Evolutionary conservation across 331 rosid genomes (phyloP), one percentile per base, ranked within the genome.

Genomic region (Ulmus americana): DNA sequence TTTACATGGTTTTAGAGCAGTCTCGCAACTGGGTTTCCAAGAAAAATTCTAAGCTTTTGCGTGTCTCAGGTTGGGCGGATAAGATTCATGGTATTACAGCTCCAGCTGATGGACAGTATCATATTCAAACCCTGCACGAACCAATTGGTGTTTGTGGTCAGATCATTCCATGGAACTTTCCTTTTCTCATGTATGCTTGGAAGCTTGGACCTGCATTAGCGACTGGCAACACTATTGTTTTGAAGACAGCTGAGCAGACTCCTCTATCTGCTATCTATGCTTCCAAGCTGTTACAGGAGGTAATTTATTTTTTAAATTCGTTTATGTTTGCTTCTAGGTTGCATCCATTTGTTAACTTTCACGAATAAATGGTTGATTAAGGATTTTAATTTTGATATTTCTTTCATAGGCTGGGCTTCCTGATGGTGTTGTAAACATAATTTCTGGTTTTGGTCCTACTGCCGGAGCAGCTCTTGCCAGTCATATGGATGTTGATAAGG

Each of bases 401-500:
- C 12, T 69, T 38, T 74, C 72, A 72, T 79, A 88, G 97, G 97
- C 97, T 59, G 97, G 96, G 53, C 87, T 91, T 78, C 97, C 97
- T 63, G 28, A 73, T 43, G 97, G 96, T 62, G 97, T 89, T 80
- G 54, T 91, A 41, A 91, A 91, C 68, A 46, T 91, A 4, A 74
- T 88, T 11, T 86, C 94, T 39, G 97, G 97, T 58, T 91, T 74
- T 74, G 96, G 97, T 75, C 94, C 96, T 8, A 84, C 95, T 46
- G 96, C 86, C 41, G 97, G 97, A 73, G 95, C 95, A 53, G 83
- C 96, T 59, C 78, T 91, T 80, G 88, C 94, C 74, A 85, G 90
- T 67, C 97, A 91, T 78, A 91, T 85, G 97, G 90, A 88, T 39
- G 81, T 91, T 46, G 96, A 88, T 56, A 91, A 91, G 95, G 97